Evolutionary conservation across 768 basidiomycete genomes (phyloP).

Genomic region (Lactarius akahatsu): DNA sequence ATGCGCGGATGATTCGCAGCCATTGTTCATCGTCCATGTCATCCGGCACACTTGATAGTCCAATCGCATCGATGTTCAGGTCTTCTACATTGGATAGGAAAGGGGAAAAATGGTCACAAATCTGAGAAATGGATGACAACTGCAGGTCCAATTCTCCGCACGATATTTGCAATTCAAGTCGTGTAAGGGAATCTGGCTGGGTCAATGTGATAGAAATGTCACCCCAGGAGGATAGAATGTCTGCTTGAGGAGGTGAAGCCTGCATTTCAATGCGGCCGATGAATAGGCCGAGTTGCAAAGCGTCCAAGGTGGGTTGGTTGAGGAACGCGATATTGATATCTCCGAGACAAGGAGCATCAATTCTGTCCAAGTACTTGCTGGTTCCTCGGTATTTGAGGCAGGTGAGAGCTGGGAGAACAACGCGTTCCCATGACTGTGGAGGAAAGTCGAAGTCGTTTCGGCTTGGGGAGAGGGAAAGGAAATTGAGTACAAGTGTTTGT

Average conservation of each 20-base stretch:
- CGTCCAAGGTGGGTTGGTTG: neutral
- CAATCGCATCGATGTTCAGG: neutral
- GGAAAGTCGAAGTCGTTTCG: too few species aligned
- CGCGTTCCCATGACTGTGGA: neutral
- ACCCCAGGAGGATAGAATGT: neutral
- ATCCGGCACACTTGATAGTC: neutral
- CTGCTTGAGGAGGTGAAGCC: neutral
- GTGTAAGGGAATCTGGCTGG: neutral
- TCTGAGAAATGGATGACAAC: neutral
- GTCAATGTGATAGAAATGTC: neutral
- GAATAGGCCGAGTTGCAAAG: neutral
- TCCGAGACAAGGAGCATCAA: too few species aligned
- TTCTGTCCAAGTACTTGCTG: too few species aligned
- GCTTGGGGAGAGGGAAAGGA: too few species aligned
- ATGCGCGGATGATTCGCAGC: neutral
- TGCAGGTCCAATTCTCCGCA: neutral
- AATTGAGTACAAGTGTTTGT: too few species aligned
- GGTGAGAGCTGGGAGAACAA: neutral
- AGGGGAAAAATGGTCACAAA: neutral
- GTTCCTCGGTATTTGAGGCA: neutral
- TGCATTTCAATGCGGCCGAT: neutral
- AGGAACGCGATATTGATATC: too few species aligned
- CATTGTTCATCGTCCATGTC: neutral
- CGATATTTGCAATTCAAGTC: neutral
- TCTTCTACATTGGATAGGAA: neutral